Conservation (phyloP, 2,329 filamentous ascomycete species). For the Fusarium duplospermum region DNA sequence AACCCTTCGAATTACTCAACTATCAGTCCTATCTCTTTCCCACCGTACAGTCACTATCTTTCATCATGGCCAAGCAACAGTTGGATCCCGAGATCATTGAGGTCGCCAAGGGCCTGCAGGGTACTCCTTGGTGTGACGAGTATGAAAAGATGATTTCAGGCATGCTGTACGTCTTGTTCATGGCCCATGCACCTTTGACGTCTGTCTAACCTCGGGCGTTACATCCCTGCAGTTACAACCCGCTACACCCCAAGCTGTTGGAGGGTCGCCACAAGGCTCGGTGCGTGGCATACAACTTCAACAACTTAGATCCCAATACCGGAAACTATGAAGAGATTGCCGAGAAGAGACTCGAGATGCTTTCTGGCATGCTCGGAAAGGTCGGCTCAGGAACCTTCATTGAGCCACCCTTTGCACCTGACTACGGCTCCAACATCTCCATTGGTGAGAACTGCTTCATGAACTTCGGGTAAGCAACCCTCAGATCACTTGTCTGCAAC, state of each 20-base stretch:
- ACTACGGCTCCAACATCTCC: conserved; percentile 74
- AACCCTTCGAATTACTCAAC: not conserved
- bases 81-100: conserved; percentile 36
- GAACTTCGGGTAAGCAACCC: conserved; percentile 55
- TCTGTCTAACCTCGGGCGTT: not conserved
- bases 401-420: conserved; percentile 71
- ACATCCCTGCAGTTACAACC: conserved; percentile 35
- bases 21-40: not conserved
- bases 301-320: conserved; percentile 39
- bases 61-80: conserved; percentile 35
- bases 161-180: conserved; percentile 32
- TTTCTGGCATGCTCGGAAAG: conserved; percentile 31
- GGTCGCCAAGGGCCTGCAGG: conserved; percentile 33
- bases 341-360: conserved; percentile 11
- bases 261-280: conserved; percentile 40
- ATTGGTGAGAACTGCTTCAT: conserved; percentile 73
- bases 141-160: conserved; percentile 45
- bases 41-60: not conserved
- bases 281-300: conserved; percentile 34
- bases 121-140: conserved; percentile 40
- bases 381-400: conserved; percentile 59
- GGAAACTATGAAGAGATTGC: conserved; percentile 24
- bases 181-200: not conserved
- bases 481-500: too few relatives aligned
- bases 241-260: conserved; percentile 21